A percentile compares a stretch with the other conserved stretches of the same genome.
Conservation (phyloP, 768 basidiomycete species). For the Russula earlei region DNA sequence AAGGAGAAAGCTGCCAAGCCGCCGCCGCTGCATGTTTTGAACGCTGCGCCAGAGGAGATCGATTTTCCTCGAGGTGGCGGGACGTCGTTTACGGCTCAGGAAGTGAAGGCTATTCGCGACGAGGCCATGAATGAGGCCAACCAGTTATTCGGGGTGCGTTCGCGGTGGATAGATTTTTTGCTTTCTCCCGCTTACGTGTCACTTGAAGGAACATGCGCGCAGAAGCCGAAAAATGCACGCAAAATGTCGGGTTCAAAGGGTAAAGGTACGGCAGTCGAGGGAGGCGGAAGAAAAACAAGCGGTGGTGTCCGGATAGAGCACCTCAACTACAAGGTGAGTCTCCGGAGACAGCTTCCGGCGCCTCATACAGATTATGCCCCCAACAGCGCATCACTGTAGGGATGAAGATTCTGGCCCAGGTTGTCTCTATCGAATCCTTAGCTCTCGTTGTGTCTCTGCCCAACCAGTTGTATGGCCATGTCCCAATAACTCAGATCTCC, state of each 20-base stretch:
- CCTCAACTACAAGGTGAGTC: conserved; percentile 79
- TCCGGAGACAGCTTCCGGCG: neutral
- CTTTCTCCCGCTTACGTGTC: neutral
- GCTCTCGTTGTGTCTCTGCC: conserved; percentile 91
- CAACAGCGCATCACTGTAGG: conserved; percentile 65
- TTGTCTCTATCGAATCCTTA: conserved; percentile 79
- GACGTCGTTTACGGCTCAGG: conserved; percentile 75
- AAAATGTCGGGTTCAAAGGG: conserved; percentile 37
- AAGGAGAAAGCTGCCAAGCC: conserved; percentile 24
- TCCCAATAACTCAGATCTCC: conserved; percentile 91
- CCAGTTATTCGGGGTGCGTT: conserved; percentile 58
- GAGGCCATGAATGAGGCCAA: conserved; percentile 84
- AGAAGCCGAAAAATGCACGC: conserved; percentile 36
- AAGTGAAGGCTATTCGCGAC: conserved; percentile 75
- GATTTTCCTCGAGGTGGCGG: conserved; percentile 97
- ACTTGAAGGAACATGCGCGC: conserved; percentile 21
- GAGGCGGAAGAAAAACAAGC: conserved; percentile 40
- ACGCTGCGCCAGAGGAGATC: conserved; percentile 53
- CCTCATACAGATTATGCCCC: conserved; percentile 5
- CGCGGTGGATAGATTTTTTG: neutral
- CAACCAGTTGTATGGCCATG: conserved; percentile 86
- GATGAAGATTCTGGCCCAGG: conserved; percentile 83
- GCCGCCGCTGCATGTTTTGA: conserved; percentile 30
- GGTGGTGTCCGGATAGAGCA: conserved; percentile 74
- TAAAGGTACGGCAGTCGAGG: conserved; percentile 25